Evolutionary conservation across 2,329 filamentous ascomycete species (phyloP).

Genomic region (Rhynchosporium secalis): DNA sequence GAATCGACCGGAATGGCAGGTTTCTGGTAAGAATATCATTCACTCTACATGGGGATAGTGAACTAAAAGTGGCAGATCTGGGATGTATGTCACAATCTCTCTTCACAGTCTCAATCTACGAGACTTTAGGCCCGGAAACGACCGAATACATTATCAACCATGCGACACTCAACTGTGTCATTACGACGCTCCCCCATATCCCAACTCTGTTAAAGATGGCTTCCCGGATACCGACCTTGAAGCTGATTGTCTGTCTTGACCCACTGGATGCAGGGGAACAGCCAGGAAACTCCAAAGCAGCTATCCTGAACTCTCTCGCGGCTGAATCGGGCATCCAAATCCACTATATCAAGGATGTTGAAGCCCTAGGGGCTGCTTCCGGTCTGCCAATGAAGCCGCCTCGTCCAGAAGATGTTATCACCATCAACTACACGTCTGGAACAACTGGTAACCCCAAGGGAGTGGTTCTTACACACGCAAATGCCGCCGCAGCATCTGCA

Average conservation of each 20-base stretch:
- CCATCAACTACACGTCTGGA: constrained; percentile 89
- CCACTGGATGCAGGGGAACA: constrained; percentile 77
- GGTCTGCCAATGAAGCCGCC: constrained; percentile 70
- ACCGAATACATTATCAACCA: constrained; percentile 97
- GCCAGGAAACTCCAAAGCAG: constrained; percentile 74
- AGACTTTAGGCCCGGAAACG: constrained; percentile 87
- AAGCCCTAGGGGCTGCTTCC: constrained; percentile 74
- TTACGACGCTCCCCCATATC: constrained; percentile 78
- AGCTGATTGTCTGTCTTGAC: constrained; percentile 86
- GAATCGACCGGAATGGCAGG: constrained; percentile 87
- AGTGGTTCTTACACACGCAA: constrained; percentile 78
- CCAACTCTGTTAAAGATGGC: constrained; percentile 77
- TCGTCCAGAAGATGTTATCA: constrained; percentile 72
- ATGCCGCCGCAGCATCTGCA: constrained; percentile 72
- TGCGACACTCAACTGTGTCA: constrained; percentile 71
- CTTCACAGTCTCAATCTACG: constrained; percentile 91
- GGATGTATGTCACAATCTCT: constrained; percentile 84
- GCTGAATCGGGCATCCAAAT: constrained; percentile 73
- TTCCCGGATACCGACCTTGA: constrained; percentile 74
- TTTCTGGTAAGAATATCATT: constrained; percentile 56
- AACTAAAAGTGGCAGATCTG: constrained; percentile 60
- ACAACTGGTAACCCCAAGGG: constrained; percentile 83
- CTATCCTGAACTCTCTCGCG: constrained; percentile 74
- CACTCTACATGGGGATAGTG: neutral
- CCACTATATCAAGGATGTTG: constrained; percentile 77